phyloP scores from a whole-genome alignment of 2,329 filamentous ascomycete species.

The Macrophomina tecta region DNA sequence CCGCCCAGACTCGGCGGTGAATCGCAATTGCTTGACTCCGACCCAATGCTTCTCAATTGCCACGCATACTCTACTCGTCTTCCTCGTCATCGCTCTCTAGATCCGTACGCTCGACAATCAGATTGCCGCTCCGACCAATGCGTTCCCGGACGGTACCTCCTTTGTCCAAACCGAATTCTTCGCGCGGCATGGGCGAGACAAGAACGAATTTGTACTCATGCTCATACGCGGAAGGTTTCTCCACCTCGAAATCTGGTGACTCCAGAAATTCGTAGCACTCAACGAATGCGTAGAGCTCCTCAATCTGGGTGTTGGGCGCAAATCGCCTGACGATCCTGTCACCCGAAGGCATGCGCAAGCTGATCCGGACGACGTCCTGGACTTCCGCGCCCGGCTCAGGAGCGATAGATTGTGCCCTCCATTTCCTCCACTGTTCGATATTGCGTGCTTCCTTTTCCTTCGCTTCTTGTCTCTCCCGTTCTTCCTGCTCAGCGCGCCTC shows the following conservation, averaged over 20 bases:
- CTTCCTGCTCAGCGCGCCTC: slow-evolving; percentile 69
- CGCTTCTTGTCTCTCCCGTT: slow-evolving; percentile 67
- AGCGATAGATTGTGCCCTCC: slow-evolving; percentile 73
- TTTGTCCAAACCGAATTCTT: slow-evolving; percentile 74
- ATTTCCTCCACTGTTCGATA: slow-evolving; percentile 75
- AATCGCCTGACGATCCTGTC: slow-evolving; percentile 82
- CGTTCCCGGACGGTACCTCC: slow-evolving; percentile 71
- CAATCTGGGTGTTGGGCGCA: slow-evolving; percentile 69
- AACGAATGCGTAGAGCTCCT: slow-evolving; percentile 94
- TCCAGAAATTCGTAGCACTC: slow-evolving; percentile 80
- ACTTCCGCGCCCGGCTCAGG: slow-evolving; percentile 70
- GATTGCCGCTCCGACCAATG: slow-evolving; percentile 82
- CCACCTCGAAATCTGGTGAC: slow-evolving; percentile 42
- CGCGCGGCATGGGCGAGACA: slow-evolving; percentile 82
- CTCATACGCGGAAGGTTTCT: slow-evolving; percentile 70
- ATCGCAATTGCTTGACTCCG: slow-evolving; percentile 5
- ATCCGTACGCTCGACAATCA: slow-evolving; percentile 80
- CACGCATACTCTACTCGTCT: background rate
- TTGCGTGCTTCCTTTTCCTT: slow-evolving; percentile 63
- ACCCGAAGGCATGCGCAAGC: slow-evolving; percentile 66
- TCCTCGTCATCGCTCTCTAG: slow-evolving; percentile 58
- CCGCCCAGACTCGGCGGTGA: slow-evolving; percentile 1
- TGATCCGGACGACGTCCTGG: slow-evolving; percentile 75
- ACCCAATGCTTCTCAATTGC: slow-evolving; percentile 10
- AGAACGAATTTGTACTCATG: slow-evolving; percentile 87